phyloP scores from a whole-genome alignment of 2,329 filamentous ascomycete species.

The Penicillium occitanis region DNA sequence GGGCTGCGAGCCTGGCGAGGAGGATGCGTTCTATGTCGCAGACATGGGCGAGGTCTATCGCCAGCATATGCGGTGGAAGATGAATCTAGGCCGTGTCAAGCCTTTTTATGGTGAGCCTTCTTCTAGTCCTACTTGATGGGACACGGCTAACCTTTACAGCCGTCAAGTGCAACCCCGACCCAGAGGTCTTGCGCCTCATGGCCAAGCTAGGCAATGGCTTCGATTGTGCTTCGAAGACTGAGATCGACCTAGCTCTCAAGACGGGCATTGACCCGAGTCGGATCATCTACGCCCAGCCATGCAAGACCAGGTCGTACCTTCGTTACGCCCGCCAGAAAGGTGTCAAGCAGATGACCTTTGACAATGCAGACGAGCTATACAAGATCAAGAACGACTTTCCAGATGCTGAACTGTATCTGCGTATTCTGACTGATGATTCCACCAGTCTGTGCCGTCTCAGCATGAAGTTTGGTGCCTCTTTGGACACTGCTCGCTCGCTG shows the following conservation, averaged over 20 bases:
- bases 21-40: constrained; percentile 97
- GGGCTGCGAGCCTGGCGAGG: constrained; percentile 83
- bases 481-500: constrained; percentile 76
- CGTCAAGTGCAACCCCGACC: constrained; percentile 98
- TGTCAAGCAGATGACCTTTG: constrained; percentile 98
- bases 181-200: constrained; percentile 82
- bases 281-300: constrained; percentile 98
- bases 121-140: not conserved
- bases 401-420: constrained; percentile 84
- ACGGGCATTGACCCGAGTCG: constrained; percentile 81
- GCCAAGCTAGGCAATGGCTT: constrained; percentile 89
- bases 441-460: constrained; percentile 91
- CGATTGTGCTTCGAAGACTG: constrained; percentile 95
- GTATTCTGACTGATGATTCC: constrained; percentile 94
- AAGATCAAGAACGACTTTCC: constrained; percentile 95
- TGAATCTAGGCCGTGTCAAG: constrained; percentile 85
- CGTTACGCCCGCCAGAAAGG: constrained; percentile 80
- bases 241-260: constrained; percentile 87
- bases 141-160: constrained; percentile 51
- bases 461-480: constrained; percentile 92
- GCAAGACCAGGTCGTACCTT: constrained; percentile 98
- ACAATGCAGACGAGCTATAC: constrained; percentile 96
- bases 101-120: constrained; percentile 81
- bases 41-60: constrained; percentile 98
- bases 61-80: constrained; percentile 98